Evolutionary conservation across 1,284 basidiomycete genomes (phyloP).

Genomic region (Hemileia vastatrix): DNA sequence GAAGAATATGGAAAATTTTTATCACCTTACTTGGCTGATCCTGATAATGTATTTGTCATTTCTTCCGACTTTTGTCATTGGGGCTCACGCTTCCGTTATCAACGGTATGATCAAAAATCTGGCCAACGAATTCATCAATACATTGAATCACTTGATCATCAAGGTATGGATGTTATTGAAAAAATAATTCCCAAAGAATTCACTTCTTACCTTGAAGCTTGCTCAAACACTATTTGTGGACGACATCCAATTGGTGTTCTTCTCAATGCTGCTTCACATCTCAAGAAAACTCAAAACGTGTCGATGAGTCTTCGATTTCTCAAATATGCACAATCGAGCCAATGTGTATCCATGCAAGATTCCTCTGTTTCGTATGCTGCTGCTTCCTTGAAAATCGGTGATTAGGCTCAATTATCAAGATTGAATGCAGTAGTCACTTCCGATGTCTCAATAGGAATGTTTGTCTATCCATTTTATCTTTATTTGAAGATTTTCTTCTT

Average conservation of each 20-base stretch:
- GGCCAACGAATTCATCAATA: slow-evolving; percentile 48
- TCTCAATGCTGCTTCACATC: slow-evolving; percentile 59
- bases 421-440: too few relatives aligned
- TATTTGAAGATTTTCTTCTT: too few relatives aligned
- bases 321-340: slow-evolving; percentile 81
- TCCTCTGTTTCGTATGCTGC: slow-evolving; percentile 94
- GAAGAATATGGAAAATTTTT: slow-evolving; percentile 59
- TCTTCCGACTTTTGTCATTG: slow-evolving; percentile 75
- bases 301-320: slow-evolving; percentile 54
- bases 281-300: slow-evolving; percentile 51
- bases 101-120: neutral
- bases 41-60: slow-evolving; percentile 75
- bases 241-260: slow-evolving; percentile 89
- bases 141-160: slow-evolving; percentile 64
- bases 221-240: slow-evolving; percentile 95
- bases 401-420: too few relatives aligned
- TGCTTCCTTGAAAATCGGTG: too few relatives aligned
- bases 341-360: slow-evolving; percentile 59
- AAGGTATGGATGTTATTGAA: slow-evolving; percentile 61
- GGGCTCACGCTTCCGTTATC: neutral
- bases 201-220: slow-evolving; percentile 62
- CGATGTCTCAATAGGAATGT: too few relatives aligned
- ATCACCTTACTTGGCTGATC: slow-evolving; percentile 65
- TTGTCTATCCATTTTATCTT: too few relatives aligned
- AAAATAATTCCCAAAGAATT: slow-evolving; percentile 54